Evolutionary conservation across 495 filamentous ascomycete genomes (phyloP).

Genomic region (Penicillium nucicola): DNA sequence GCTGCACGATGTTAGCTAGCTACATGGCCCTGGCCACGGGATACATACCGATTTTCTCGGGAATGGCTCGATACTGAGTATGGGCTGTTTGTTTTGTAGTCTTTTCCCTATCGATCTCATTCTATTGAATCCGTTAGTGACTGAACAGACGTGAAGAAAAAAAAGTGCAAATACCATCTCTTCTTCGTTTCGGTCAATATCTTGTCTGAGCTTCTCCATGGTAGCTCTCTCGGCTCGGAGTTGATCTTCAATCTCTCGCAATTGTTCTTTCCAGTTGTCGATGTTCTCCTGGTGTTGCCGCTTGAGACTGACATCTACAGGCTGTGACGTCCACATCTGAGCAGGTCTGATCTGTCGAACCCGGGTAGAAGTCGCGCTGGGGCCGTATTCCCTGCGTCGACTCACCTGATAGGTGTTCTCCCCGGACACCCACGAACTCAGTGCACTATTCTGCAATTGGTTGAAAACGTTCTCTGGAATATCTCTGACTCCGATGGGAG

Average conservation of each 20-base stretch:
- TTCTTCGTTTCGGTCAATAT: slow-evolving; percentile 10
- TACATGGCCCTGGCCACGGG: too few species aligned
- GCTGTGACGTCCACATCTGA: slow-evolving; percentile 70
- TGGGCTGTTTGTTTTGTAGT: slow-evolving; percentile 55
- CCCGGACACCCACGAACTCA: slow-evolving; percentile 63
- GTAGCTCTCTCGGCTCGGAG: slow-evolving; percentile 28
- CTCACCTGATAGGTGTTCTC: slow-evolving; percentile 54
- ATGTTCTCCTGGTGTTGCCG: slow-evolving; percentile 44
- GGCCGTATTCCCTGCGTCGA: slow-evolving; percentile 72
- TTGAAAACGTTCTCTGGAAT: slow-evolving; percentile 63
- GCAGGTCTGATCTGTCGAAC: slow-evolving; percentile 54
- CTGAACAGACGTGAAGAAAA: neutral
- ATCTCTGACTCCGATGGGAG: slow-evolving; percentile 59
- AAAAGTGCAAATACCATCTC: slow-evolving; percentile 39
- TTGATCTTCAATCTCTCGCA: slow-evolving; percentile 33
- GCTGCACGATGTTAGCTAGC: slow-evolving; percentile 35
- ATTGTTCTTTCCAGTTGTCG: slow-evolving; percentile 37
- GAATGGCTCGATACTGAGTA: slow-evolving; percentile 61
- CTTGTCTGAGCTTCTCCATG: slow-evolving; percentile 38
- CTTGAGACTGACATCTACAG: slow-evolving; percentile 63
- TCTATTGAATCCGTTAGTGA: slow-evolving; percentile 29
- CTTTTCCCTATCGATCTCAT: slow-evolving; percentile 51
- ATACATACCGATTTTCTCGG: slow-evolving; percentile 64
- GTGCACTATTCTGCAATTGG: slow-evolving; percentile 46
- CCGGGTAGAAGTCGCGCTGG: slow-evolving; percentile 60